Evolutionary conservation across 768 basidiomycete genomes (phyloP), one percentile per base, ranked within the genome.

Genomic region (Austroboletus festivus): DNA sequence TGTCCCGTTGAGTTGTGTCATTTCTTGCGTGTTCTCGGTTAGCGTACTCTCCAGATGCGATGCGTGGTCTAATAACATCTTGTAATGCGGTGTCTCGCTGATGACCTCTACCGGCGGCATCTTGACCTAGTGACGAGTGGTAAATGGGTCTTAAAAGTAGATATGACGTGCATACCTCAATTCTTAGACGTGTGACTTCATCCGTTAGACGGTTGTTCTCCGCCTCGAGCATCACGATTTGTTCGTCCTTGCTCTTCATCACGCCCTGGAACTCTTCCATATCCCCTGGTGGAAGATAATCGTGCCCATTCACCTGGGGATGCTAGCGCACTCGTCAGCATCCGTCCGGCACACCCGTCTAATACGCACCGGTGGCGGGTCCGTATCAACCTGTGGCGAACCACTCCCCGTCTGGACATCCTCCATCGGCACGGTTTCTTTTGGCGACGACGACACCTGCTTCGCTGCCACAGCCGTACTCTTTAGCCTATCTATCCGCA

Each of bases 361-460:
- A 72, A 74, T 76, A 85, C 86, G 81, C 78, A 87, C 86, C 73
- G 72, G 76, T 68, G 84, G 81, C 75, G 83, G 78, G 71, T 77
- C 80, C 68, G 77, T 74, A 68, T 72, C 73, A 58, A 64, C 65
- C 63, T 69, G 71, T 54, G 73, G 55, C 11, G 67, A 68, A 74
- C 77, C 73, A 78, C 78, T 65, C 69, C 51, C 58, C 4, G 22
- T 53, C 42, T 64, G 68, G 35, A 53, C 44, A 6, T 57, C 64
- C 35, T 71, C 62, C 47, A 57, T 58, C 10, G 40, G 49, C 11
- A 37, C 59, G 44, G 70, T 74, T 31, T 64, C 59, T 44, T 62
- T 67, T 19, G 60, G 60, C 16, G 70, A 55, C 38, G 69, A 56
- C 47, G 67, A 73, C 20, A 67, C 59, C 56, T 78, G 75, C 53